Conservation (phyloP, 805 yeast species). For the Yamadazyma kitorensis region DNA sequence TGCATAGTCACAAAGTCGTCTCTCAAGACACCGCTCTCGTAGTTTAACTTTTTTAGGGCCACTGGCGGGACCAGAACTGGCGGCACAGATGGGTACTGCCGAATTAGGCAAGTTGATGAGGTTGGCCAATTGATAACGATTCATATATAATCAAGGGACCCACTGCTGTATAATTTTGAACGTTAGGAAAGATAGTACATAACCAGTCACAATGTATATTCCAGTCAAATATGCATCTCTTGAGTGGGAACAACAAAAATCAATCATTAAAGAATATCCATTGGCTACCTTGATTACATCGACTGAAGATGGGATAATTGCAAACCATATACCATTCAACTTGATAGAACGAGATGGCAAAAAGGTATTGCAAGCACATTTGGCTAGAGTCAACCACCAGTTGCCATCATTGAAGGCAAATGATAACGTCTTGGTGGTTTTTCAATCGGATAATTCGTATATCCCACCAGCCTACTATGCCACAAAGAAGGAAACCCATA, state of each 20-base stretch:
- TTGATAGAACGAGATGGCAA: slow-evolving; percentile 34
- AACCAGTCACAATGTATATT: slow-evolving; percentile 34
- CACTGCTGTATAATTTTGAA: no score
- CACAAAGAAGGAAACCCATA: slow-evolving; percentile 52
- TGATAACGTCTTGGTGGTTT: slow-evolving; percentile 47
- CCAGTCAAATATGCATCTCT: slow-evolving; percentile 30
- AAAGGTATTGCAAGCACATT: slow-evolving; percentile 49
- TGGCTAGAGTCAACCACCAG: slow-evolving; percentile 54
- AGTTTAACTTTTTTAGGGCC: no score
- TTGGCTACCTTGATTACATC: slow-evolving; percentile 49
- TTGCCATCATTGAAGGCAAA: slow-evolving; percentile 35
- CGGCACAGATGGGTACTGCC: no score
- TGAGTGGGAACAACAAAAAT: slow-evolving; percentile 35
- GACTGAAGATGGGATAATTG: slow-evolving; percentile 35
- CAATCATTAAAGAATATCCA: slow-evolving; percentile 47
- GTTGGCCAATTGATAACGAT: no score
- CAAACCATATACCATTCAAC: slow-evolving; percentile 58
- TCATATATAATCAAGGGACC: no score
- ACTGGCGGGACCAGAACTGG: no score
- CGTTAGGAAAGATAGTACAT: no score
- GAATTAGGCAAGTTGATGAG: no score
- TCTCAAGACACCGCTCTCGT: no score
- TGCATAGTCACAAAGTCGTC: no score
- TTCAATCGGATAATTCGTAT: slow-evolving; percentile 51
- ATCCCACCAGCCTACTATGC: slow-evolving; percentile 61